A percentile compares a stretch with the other conserved stretches of the same genome.
These are phyloP conservation scores for Phytophthora ohioensis DNA, from an alignment of 352 stramenopile species.

Conservation along the genomic window DNA sequence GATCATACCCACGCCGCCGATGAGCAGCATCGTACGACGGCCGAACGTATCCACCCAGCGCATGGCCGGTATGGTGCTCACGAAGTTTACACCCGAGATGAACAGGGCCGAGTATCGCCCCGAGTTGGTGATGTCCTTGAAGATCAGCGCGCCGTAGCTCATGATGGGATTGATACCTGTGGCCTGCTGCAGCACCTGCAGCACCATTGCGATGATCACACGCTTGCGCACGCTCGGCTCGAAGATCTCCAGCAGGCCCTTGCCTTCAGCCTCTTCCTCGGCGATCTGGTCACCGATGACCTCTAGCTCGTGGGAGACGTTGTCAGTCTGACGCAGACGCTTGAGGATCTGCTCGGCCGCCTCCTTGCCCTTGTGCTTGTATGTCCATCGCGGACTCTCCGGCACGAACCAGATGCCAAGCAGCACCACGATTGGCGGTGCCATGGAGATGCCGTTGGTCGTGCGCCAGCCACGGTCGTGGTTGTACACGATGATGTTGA, in stretches of 20 bases:
- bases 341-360: conserved; percentile 46
- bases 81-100: conserved; percentile 14
- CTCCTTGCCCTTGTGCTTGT: conserved; percentile 57
- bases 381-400: conserved; percentile 59
- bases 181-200: conserved; percentile 1
- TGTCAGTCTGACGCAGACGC: conserved; percentile 37
- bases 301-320: conserved; percentile 38
- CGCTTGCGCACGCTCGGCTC: neutral
- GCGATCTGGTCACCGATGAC: conserved; percentile 44
- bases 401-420: conserved; percentile 54
- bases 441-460: conserved; percentile 48
- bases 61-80: conserved; percentile 9
- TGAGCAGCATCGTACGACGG: neutral
- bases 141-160: neutral
- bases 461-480: conserved; percentile 43
- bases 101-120: conserved; percentile 12
- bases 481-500: conserved; percentile 48
- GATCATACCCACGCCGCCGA: neutral
- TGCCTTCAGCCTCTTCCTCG: conserved; percentile 29
- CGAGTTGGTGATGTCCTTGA: conserved; percentile 1
- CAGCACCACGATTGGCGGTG: conserved; percentile 45
- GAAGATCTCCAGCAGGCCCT: conserved; percentile 16
- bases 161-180: conserved; percentile 1
- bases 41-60: conserved; percentile 4
- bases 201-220: neutral